These are phyloP conservation scores for Candida germanica DNA, from an alignment of 805 yeast genomes.

Conservation along the genomic window DNA sequence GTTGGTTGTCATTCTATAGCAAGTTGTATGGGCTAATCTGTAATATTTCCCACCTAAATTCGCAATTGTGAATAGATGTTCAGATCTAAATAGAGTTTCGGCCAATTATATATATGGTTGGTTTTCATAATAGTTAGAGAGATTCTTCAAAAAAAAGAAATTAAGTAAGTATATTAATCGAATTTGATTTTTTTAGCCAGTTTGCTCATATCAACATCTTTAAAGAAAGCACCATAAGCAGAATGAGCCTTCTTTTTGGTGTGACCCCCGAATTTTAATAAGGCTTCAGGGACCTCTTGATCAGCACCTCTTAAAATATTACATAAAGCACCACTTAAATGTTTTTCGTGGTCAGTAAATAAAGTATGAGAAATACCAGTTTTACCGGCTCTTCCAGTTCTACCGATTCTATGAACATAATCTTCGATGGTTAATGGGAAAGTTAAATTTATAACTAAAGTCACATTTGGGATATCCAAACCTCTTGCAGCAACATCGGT, in stretches of 20 bases:
- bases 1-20: too few species aligned
- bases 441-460: constrained; percentile 89
- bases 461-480: constrained; percentile 94
- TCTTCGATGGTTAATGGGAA: constrained; percentile 97
- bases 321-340: constrained; percentile 88
- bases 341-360: constrained; percentile 96
- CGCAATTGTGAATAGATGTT: too few species aligned
- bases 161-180: too few species aligned
- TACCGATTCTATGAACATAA: constrained; percentile 95
- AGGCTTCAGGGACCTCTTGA: constrained; percentile 93
- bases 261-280: constrained; percentile 94
- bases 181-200: constrained; percentile 90
- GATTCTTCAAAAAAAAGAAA: too few species aligned
- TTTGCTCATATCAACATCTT: constrained; percentile 82
- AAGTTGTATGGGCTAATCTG: too few species aligned
- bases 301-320: constrained; percentile 91
- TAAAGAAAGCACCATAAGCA: constrained; percentile 97
- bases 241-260: constrained; percentile 97
- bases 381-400: constrained; percentile 98
- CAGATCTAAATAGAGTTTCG: too few species aligned
- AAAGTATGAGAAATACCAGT: constrained; percentile 93
- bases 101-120: too few species aligned
- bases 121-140: too few species aligned
- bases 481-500: constrained; percentile 99
- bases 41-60: too few species aligned